phyloP scores from a whole-genome alignment of 1,139 yeast species.

The Candida buenavistaensis region DNA sequence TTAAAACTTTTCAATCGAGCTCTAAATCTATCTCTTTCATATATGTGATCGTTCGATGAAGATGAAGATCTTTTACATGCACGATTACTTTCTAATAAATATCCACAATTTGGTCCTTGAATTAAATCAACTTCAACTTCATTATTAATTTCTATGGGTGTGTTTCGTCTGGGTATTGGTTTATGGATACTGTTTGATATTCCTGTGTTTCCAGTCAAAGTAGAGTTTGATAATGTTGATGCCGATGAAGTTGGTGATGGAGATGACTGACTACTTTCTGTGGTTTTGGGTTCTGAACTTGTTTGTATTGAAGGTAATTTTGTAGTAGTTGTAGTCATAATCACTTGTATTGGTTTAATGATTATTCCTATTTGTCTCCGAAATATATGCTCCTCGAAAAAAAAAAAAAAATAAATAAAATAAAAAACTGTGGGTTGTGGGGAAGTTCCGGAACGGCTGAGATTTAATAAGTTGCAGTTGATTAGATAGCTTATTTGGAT shows the following conservation, averaged over 20 bases:
- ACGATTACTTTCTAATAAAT: constrained; percentile 4
- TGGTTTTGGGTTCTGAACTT: no score
- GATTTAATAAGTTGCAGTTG: no score
- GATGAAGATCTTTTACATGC: constrained; percentile 41
- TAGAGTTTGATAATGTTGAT: not conserved
- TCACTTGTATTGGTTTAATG: no score
- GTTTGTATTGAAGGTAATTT: no score
- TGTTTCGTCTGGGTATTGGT: constrained; percentile 3
- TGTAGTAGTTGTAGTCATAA: not conserved
- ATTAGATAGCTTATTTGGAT: no score
- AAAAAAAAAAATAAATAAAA: no score
- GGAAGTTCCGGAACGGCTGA: no score
- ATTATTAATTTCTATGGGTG: not conserved
- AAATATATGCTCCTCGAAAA: no score
- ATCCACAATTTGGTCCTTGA: no score
- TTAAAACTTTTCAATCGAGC: constrained; percentile 43
- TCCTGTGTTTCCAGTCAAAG: not conserved
- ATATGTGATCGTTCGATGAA: constrained; percentile 41
- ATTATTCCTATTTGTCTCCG: no score
- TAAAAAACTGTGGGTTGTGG: no score
- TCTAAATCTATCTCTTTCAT: constrained; percentile 46
- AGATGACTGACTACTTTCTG: not conserved
- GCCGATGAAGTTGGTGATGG: not conserved
- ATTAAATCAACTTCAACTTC: not conserved
- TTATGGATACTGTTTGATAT: constrained; percentile 1